These are phyloP conservation scores for Senecio squalidus DNA, from an alignment of 140 eudicot species.

Conservation along the genomic window DNA sequence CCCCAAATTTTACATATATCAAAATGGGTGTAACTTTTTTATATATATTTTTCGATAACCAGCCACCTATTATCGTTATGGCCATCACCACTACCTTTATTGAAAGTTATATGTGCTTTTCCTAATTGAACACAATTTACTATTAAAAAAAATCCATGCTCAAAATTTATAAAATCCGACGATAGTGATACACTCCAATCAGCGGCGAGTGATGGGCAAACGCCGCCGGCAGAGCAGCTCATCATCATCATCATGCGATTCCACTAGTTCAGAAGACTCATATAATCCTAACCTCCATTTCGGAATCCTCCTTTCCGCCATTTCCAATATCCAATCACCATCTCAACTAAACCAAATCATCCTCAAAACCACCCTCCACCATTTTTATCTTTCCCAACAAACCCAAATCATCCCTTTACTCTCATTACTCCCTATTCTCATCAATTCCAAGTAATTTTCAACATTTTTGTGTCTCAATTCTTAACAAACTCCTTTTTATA, in stretches of 20 bases:
- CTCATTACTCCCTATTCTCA: conserved; percentile 45
- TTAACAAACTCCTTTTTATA: neutral
- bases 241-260: neutral
- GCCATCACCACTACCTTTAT: too few relatives aligned
- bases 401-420: conserved; percentile 26
- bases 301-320: conserved; percentile 34
- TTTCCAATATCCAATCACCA: conserved; percentile 20
- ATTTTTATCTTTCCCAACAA: neutral
- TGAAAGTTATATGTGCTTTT: too few relatives aligned
- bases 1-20: too few relatives aligned
- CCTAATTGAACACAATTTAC: too few relatives aligned
- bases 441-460: conserved; percentile 36
- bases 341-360: too few relatives aligned
- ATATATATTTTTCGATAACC: too few relatives aligned
- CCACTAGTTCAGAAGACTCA: neutral
- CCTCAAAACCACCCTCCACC: too few relatives aligned
- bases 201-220: conserved; percentile 15
- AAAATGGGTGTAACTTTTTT: too few relatives aligned
- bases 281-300: conserved; percentile 21
- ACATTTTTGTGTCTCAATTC: neutral
- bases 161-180: too few relatives aligned
- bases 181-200: too few relatives aligned
- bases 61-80: too few relatives aligned
- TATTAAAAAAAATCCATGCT: too few relatives aligned
- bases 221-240: conserved; percentile 26